A percentile compares a stretch with the other conserved stretches of the same genome.
Conservation (phyloP, 2,329 filamentous ascomycete species). For the Alternaria consortialis region DNA sequence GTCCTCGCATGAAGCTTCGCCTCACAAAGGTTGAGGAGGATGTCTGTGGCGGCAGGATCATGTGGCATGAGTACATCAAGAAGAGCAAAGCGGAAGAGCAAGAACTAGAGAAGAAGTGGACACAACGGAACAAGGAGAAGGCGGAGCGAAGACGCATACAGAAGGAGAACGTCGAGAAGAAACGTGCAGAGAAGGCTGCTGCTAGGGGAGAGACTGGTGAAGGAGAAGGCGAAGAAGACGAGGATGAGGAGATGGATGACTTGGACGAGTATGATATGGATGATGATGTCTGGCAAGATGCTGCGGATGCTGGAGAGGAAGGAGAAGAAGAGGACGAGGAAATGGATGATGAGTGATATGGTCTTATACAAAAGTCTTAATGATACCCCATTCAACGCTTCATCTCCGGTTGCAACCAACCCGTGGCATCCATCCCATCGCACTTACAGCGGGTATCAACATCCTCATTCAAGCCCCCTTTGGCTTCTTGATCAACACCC, state of each 20-base stretch:
- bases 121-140: conserved; percentile 79
- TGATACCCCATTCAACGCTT: conserved; percentile 46
- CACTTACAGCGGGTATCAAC: background rate
- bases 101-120: conserved; percentile 84
- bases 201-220: conserved; percentile 49
- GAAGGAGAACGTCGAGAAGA: conserved; percentile 88
- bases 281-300: conserved; percentile 63
- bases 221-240: conserved; percentile 59
- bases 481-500: conserved; percentile 76
- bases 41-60: conserved; percentile 84
- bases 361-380: conserved; percentile 22
- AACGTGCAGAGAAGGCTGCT: conserved; percentile 68
- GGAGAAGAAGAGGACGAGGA: conserved; percentile 58
- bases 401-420: background rate
- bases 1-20: conserved; percentile 86
- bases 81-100: conserved; percentile 82
- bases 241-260: conserved; percentile 59
- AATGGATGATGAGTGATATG: conserved; percentile 54
- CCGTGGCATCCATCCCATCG: background rate
- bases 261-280: conserved; percentile 60
- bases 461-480: conserved; percentile 53
- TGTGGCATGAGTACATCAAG: conserved; percentile 97
- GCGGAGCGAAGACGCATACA: conserved; percentile 83
- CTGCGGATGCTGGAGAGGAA: conserved; percentile 58
- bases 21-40: conserved; percentile 97